These are phyloP conservation scores for Lolium rigidum DNA, from an alignment of 176 grass and related monocot genomes.

Conservation along the genomic window DNA sequence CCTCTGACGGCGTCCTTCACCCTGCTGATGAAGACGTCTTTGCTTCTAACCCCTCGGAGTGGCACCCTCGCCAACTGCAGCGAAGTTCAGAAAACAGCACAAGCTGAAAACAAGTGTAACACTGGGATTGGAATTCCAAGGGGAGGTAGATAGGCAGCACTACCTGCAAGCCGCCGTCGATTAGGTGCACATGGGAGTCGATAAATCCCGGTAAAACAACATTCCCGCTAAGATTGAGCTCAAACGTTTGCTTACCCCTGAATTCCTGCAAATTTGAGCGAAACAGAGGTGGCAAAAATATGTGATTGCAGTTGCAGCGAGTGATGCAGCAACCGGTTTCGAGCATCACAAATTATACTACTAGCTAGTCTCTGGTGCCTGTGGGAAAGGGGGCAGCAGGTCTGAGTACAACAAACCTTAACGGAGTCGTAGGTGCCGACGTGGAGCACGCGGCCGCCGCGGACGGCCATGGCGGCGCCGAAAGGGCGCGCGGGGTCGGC, in stretches of 20 bases:
- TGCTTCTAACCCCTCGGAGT: slow-evolving; percentile 69
- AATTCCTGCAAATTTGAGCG: slow-evolving; percentile 51
- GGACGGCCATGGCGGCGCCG: slow-evolving; percentile 78
- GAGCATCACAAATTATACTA: background rate
- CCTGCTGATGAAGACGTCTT: slow-evolving; percentile 66
- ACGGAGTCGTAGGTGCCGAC: slow-evolving; percentile 75
- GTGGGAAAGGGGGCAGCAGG: background rate
- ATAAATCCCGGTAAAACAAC: slow-evolving; percentile 90
- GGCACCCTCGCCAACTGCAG: slow-evolving; percentile 60
- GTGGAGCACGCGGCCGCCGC: slow-evolving; percentile 66
- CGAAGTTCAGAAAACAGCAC: slow-evolving; percentile 27
- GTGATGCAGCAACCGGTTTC: background rate
- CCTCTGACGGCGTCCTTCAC: slow-evolving; percentile 71
- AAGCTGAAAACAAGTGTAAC: background rate
- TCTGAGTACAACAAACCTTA: slow-evolving; percentile 34
- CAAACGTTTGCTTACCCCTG: slow-evolving; percentile 46
- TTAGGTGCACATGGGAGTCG: slow-evolving; percentile 91
- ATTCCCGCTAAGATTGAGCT: slow-evolving; percentile 78
- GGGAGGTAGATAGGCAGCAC: background rate
- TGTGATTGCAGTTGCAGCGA: background rate
- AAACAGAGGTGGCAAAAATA: background rate
- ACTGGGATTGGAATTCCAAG: background rate
- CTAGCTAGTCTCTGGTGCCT: background rate
- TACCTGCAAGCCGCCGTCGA: slow-evolving; percentile 80
- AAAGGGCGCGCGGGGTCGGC: slow-evolving; percentile 76